Evolutionary conservation across 176 grass and related monocot species (phyloP), one percentile per base, ranked within the genome.

Genomic region (Oryza longistaminata): DNA sequence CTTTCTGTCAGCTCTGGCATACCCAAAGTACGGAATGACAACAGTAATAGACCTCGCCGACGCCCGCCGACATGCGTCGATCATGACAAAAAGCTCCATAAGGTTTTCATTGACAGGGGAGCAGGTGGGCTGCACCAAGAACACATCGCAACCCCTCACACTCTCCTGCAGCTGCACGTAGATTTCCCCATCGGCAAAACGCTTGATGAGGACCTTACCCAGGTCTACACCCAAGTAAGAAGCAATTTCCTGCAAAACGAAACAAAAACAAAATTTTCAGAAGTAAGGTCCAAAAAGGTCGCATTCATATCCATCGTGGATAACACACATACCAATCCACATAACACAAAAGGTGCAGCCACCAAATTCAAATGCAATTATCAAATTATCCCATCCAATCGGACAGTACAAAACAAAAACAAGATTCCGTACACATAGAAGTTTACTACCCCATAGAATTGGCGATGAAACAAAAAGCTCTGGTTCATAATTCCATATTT

Each of bases 1-100:
- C 96, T 98, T 98, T 90, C 96, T 93, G 77, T 98, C 96, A 37
- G 93, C 96, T 89, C 96, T 94, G 15, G 96, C 96, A 84, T 98
- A 98, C 52, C 96, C 96, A 76, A 98, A 98, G 71, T 98, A 98
- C 42, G 96, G 96, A 80, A 98, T 88, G 11, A 98, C 96, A 24
- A 91, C 96, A 17, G 96, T 98, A 81, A 98, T 95, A 77, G 87
- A 90, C 55, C 92, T 83, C 0, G 96, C 96, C 15, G 96, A 98
- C 5, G 96, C 93, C 29, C 96, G 87, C 35, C 96, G 82, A 72
- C 96, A 98, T 3, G 96, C 96, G 84, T 98, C 96, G 2, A 94
- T 98, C 93, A 95, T 98, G 83, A 98, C 77, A 48, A 98, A 84
- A 78, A 98, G 93, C 75, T 95, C 96, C 89, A 98, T 90, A 71